Evolutionary conservation across 1,139 yeast species (phyloP).

Genomic region (Protomyces pachydermus): DNA sequence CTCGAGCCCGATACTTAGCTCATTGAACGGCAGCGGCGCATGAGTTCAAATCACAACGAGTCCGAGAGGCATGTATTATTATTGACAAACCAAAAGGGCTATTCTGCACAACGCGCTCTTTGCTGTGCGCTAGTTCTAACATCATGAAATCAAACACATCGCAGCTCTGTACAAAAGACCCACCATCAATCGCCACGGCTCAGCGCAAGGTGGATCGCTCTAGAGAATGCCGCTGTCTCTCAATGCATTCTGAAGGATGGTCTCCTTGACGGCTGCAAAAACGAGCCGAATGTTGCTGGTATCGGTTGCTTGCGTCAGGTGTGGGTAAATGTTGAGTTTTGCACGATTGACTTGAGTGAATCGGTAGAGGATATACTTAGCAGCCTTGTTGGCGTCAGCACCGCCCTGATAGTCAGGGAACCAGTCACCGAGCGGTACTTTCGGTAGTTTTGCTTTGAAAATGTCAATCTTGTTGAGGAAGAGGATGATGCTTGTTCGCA

Average conservation of each 20-base stretch:
- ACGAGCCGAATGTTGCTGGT: slow-evolving; percentile 43
- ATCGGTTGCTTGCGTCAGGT: slow-evolving; percentile 94
- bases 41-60: too few species aligned
- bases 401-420: slow-evolving; percentile 55
- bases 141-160: too few species aligned
- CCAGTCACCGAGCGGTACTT: slow-evolving; percentile 59
- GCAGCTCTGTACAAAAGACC: too few species aligned
- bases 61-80: too few species aligned
- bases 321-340: slow-evolving; percentile 72
- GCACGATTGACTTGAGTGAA: slow-evolving; percentile 51
- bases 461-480: slow-evolving; percentile 85
- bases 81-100: too few species aligned
- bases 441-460: slow-evolving; percentile 61
- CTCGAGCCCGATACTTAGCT: too few species aligned
- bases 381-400: slow-evolving; percentile 58
- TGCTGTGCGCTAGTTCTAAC: too few species aligned
- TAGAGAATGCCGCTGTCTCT: slow-evolving; percentile 65
- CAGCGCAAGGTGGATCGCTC: too few species aligned
- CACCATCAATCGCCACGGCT: too few species aligned
- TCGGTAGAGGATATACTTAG: slow-evolving; percentile 60
- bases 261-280: slow-evolving; percentile 84
- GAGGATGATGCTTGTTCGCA: slow-evolving; percentile 77
- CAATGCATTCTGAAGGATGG: slow-evolving; percentile 76
- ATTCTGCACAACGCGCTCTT: too few species aligned
- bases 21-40: too few species aligned